These are phyloP conservation scores for Fomitiporia mediterranea DNA, from an alignment of 1,284 basidiomycete genomes.

Conservation along the genomic window DNA sequence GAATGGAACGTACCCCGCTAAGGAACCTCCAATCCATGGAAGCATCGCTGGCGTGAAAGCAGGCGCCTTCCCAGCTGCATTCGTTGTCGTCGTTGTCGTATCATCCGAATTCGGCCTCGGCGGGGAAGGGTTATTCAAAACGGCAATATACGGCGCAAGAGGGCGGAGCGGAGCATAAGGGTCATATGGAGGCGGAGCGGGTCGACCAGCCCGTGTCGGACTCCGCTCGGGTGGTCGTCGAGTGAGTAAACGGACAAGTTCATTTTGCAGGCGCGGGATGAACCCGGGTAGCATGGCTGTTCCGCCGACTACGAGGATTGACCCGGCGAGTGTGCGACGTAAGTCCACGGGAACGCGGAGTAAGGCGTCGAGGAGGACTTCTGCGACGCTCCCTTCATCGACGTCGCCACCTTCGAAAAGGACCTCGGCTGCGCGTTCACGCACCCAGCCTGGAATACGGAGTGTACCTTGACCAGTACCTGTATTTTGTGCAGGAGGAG, in stretches of 20 bases:
- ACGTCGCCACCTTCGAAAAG: constrained; percentile 88
- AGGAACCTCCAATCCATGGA: constrained; percentile 90
- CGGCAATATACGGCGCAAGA: constrained; percentile 65
- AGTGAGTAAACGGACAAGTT: constrained; percentile 53
- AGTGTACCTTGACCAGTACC: constrained; percentile 76
- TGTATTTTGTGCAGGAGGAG: constrained; percentile 50
- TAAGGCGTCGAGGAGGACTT: constrained; percentile 73
- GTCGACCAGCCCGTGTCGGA: constrained; percentile 36
- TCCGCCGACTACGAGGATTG: constrained; percentile 84
- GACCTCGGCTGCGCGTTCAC: constrained; percentile 87
- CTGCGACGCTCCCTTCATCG: constrained; percentile 78
- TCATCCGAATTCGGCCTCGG: constrained; percentile 32
- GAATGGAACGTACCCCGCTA: constrained; percentile 68
- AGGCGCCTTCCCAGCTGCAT: constrained; percentile 81
- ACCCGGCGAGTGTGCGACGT: constrained; percentile 72
- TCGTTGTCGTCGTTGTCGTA: constrained; percentile 44
- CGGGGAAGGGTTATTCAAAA: constrained; percentile 78
- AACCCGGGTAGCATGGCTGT: constrained; percentile 91
- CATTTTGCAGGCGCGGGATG: constrained; percentile 76
- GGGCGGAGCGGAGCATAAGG: constrained; percentile 70
- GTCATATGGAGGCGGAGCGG: constrained; percentile 51
- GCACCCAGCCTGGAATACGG: constrained; percentile 89
- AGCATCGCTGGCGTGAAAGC: constrained; percentile 77
- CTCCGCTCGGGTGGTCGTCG: constrained; percentile 24
- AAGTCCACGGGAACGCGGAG: constrained; percentile 89